Evolutionary conservation across 345 rosid genomes (phyloP), one percentile per base, ranked within the genome.

Genomic region (Hypericum perforatum): DNA sequence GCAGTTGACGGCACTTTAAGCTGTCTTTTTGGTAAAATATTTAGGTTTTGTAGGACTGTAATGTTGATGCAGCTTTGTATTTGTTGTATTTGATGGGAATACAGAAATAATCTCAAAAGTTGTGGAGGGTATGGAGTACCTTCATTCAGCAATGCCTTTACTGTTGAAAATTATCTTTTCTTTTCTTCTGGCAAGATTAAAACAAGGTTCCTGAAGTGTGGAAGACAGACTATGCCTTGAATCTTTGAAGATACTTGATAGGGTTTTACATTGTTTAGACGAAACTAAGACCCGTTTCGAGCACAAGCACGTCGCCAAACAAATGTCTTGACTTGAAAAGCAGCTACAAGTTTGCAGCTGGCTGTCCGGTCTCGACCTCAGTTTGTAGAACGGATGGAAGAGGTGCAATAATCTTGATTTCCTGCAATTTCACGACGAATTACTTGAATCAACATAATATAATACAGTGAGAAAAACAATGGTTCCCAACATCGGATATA

Each of bases 31-130:
- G 58, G 49, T 37, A 53, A 59, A 52, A 60, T 37, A 38, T 37
- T 45, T 13, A 43, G 16, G 50, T 56, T 56, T 65, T 67, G 87
- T 69, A 64, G 73, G 73, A 60, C 58, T 65, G 80, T 72, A 66
- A 49, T 57, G 43, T 68, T 66, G 74, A 8, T 44, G n/a, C 70
- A 65, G 74, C 76, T 60, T 70, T 58, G 73, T 62, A 63, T 68
- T 72, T 66, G 76, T 74, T 74, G 84, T 76, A 69, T 70, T 68
- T 69, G 71, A 70, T 67, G 75, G 63, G 40, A 72, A 76, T 73
- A 64, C 68, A 63, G 55, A 68, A 77, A 81, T 16, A 49, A 16
- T 7, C 13, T n/a, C 38, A 37, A 29, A 49, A 49, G 32, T 49
- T 49, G 53, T 6, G 53, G 22, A 7, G 16, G 49, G 49, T 11